phyloP scores from a whole-genome alignment of 2,329 filamentous ascomycete genomes.

The Rhinocladiella similis region DNA sequence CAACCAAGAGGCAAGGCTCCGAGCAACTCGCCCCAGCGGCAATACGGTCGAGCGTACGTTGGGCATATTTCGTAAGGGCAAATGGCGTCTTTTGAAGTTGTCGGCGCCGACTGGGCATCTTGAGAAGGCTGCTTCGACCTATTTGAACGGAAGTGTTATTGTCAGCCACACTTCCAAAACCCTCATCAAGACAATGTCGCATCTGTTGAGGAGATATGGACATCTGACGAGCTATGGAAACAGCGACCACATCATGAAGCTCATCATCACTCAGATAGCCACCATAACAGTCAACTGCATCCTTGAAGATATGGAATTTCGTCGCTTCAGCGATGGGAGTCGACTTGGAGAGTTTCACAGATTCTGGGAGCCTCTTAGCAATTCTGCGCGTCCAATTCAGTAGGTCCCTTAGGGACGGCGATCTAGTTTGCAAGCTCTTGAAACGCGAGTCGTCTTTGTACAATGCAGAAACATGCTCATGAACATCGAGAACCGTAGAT shows the following conservation, averaged over 20 bases:
- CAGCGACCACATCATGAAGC: constrained; percentile 61
- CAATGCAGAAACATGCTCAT: constrained; percentile 44
- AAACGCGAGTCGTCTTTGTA: constrained; percentile 27
- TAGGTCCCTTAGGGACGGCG: constrained; percentile 72
- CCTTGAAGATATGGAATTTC: constrained; percentile 84
- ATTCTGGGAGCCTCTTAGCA: constrained; percentile 59
- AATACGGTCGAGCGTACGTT: constrained; percentile 83
- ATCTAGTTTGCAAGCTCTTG: constrained; percentile 47
- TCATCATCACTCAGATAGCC: constrained; percentile 71
- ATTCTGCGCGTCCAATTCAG: constrained; percentile 89
- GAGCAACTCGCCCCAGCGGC: constrained; percentile 75
- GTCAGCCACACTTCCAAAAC: constrained; percentile 70
- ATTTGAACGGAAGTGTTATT: constrained; percentile 61
- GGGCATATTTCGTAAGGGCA: constrained; percentile 83
- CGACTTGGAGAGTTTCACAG: constrained; percentile 1
- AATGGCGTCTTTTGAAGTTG: constrained; percentile 54
- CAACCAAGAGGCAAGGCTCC: constrained; percentile 94
- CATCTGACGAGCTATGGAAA: constrained; percentile 79
- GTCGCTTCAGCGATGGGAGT: constrained; percentile 63
- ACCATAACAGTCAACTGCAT: constrained; percentile 89
- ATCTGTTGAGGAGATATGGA: constrained; percentile 80
- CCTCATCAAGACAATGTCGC: constrained; percentile 70
- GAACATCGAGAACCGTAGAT: constrained; percentile 58
- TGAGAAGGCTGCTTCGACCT: constrained; percentile 63
- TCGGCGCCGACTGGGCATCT: constrained; percentile 46